Evolutionary conservation across 306 rosid species (phyloP).

Genomic region (Ochetophila trinervis): DNA sequence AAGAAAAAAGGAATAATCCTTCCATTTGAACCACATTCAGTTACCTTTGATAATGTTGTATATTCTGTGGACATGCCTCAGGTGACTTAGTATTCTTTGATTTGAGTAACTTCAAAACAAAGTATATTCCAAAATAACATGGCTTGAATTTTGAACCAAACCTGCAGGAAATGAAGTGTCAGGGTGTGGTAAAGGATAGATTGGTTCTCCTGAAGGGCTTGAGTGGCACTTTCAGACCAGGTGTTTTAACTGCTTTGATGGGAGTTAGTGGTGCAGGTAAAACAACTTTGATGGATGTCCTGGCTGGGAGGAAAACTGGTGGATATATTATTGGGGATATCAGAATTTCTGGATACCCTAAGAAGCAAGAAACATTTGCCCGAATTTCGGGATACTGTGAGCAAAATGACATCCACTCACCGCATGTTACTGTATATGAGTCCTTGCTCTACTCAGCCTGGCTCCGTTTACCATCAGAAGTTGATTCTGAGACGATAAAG

Average conservation of each 20-base stretch:
- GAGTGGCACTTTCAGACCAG: slow-evolving; percentile 45
- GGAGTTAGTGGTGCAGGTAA: slow-evolving; percentile 56
- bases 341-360: slow-evolving; percentile 43
- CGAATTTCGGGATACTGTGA: slow-evolving; percentile 48
- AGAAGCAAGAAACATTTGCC: slow-evolving; percentile 49
- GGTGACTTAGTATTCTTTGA: slow-evolving; percentile 5
- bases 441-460: slow-evolving; percentile 45
- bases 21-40: slow-evolving; percentile 35
- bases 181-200: slow-evolving; percentile 33
- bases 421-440: slow-evolving; percentile 42
- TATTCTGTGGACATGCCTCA: slow-evolving; percentile 34
- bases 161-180: slow-evolving; percentile 48
- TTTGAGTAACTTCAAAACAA: background rate
- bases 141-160: background rate
- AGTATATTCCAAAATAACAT: background rate
- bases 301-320: slow-evolving; percentile 50
- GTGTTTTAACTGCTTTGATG: slow-evolving; percentile 44
- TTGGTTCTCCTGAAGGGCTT: slow-evolving; percentile 32
- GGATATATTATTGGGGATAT: slow-evolving; percentile 45
- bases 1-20: slow-evolving; percentile 29
- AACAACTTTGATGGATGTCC: slow-evolving; percentile 50
- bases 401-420: slow-evolving; percentile 50
- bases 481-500: slow-evolving; percentile 29
- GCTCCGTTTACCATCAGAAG: slow-evolving; percentile 43
- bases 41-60: slow-evolving; percentile 20